Conservation (phyloP, 2,329 filamentous ascomycete genomes). For the Claviceps sp. region DNA sequence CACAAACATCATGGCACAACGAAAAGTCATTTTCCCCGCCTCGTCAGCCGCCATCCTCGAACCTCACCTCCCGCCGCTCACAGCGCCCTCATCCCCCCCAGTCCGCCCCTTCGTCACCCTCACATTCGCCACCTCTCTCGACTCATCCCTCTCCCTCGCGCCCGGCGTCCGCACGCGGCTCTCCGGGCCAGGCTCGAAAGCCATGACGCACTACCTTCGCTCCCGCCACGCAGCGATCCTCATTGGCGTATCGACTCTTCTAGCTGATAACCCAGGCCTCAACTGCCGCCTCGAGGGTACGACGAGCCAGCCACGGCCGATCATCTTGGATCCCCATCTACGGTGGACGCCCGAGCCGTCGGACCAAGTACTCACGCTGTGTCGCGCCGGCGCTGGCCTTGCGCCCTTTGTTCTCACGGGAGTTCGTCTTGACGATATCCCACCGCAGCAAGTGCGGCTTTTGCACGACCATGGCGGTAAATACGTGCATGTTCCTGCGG, state of each 20-base stretch:
- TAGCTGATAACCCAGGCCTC: constrained; percentile 72
- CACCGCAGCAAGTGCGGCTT: constrained; percentile 27
- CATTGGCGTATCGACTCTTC: constrained; percentile 70
- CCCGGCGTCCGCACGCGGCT: constrained; percentile 72
- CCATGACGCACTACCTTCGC: constrained; percentile 87
- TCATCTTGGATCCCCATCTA: constrained; percentile 68
- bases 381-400: constrained; percentile 49
- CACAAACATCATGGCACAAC: constrained; percentile 14
- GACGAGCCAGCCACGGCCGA: constrained; percentile 59
- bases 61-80: constrained; percentile 17
- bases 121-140: constrained; percentile 84
- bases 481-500: constrained; percentile 27
- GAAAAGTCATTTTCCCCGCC: constrained; percentile 20
- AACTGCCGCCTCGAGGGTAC: constrained; percentile 63
- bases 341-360: constrained; percentile 52
- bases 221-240: constrained; percentile 73
- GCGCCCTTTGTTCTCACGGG: constrained; percentile 61
- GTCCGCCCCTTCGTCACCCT: constrained; percentile 51
- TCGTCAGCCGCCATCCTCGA: constrained; percentile 20
- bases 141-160: constrained; percentile 62
- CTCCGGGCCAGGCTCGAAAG: constrained; percentile 71
- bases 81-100: background rate
- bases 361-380: constrained; percentile 54
- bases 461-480: constrained; percentile 39
- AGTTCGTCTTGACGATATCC: constrained; percentile 26